phyloP scores from a whole-genome alignment of 169 alveolate species.

The Plasmodium yoelii region DNA sequence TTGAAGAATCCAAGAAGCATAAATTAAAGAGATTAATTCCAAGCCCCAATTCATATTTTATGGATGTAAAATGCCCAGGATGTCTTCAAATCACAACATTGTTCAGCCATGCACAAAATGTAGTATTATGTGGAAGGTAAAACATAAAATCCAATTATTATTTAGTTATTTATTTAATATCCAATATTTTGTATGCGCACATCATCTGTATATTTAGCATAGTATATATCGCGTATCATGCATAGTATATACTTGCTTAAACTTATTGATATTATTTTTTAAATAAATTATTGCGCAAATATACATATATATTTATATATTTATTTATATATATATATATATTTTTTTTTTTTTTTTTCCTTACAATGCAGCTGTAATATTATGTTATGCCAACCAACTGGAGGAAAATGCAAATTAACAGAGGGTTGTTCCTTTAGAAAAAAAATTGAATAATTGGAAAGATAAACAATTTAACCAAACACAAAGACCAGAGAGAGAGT shows the following conservation, averaged over 20 bases:
- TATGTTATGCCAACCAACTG: constrained; percentile 97
- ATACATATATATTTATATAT: too few relatives aligned
- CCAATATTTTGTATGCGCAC: neutral
- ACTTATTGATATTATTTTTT: neutral
- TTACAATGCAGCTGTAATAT: constrained; percentile 91
- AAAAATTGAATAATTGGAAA: constrained; percentile 86
- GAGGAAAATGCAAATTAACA: constrained; percentile 96
- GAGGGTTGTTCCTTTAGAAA: constrained; percentile 97
- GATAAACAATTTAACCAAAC: neutral
- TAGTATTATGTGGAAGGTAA: constrained; percentile 92
- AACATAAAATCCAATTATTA: neutral
- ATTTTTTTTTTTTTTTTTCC: constrained; percentile 1
- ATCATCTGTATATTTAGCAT: neutral
- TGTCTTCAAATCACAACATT: constrained; percentile 96
- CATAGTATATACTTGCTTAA: too few relatives aligned
- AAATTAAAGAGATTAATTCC: constrained; percentile 97
- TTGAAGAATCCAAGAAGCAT: constrained; percentile 95
- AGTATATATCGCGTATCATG: neutral
- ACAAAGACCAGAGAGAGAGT: too few relatives aligned
- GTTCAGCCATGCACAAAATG: constrained; percentile 96
- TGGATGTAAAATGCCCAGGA: constrained; percentile 98
- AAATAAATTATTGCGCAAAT: constrained; percentile 1
- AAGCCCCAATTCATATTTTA: constrained; percentile 97
- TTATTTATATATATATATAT: too few relatives aligned
- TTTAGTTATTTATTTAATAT: too few relatives aligned